Evolutionary conservation across 768 basidiomycete genomes (phyloP), one percentile per base, ranked within the genome.

Genomic region (Boletus tylopilopsis): DNA sequence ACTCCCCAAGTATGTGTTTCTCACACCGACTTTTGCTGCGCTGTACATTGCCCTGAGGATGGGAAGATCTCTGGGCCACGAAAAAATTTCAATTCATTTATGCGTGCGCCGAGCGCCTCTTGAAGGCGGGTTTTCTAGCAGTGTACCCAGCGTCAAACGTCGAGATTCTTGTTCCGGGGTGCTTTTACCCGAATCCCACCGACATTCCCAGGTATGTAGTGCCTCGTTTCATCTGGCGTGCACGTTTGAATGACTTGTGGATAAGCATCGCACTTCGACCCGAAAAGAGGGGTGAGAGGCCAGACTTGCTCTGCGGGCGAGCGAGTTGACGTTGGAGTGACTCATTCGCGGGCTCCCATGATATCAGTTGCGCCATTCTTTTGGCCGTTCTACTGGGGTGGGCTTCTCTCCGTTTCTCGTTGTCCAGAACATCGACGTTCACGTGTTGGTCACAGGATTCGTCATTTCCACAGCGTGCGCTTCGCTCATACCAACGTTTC

Each of bases 361-460:
- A 41, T 29, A 18, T 11, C 6, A 24, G 15, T 19, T 19, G 10
- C 29, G 4, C 29, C 6, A 30, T 30, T 13, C 12, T 30, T 13
- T 30, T n/a, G 18, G 25, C 30, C 44, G 41, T 9, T 42, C 27
- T 52, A 32, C 13, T 47, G 45, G 45, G 51, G 45, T 52, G n/a
- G 22, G 38, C 36, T 3, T 41, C 32, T n/a, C 22, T 32, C 22
- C 6, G 2, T 15, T 36, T 1, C 12, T 30, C 13, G 29, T 30
- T 6, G 6, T 16, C 25, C 19, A 4, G 8, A 25, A n/a, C 9
- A 4, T 18, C 32, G 5, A 10, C 29, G 29, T 13, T 47, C 22
- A 32, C 23, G 9, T 7, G 12, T 18, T 7, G 11, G 6, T 30
- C 11, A 13, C 15, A 46, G 50, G 50, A 10, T 51, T 47, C 27